Conservation (phyloP, 2,329 filamentous ascomycete genomes). For the Cladosporium phlei region DNA sequence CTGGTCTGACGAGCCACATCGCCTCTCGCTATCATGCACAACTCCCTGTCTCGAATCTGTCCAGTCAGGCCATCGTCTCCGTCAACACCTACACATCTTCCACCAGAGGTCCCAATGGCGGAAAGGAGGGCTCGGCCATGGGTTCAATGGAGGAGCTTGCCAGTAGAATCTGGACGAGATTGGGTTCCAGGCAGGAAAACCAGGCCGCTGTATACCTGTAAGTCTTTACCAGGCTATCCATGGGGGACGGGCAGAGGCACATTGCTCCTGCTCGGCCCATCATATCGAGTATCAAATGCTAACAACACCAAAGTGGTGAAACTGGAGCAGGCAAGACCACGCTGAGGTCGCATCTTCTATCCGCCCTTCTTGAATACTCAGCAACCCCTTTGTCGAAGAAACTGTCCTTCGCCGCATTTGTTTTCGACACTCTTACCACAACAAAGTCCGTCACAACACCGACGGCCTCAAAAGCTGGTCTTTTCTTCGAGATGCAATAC, state of each 20-base stretch:
- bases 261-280: too few relatives aligned
- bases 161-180: constrained; percentile 73
- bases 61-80: constrained; percentile 84
- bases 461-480: constrained; percentile 88
- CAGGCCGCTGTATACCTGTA: constrained; percentile 91
- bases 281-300: constrained; percentile 11
- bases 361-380: constrained; percentile 80
- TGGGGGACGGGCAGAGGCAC: too few relatives aligned
- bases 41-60: constrained; percentile 79
- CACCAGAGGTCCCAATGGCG: constrained; percentile 81
- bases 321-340: constrained; percentile 96
- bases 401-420: constrained; percentile 85
- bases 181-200: constrained; percentile 86
- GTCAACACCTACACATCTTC: constrained; percentile 94
- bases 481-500: constrained; percentile 96
- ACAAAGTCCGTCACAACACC: constrained; percentile 95
- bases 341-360: constrained; percentile 79
- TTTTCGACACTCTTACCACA: constrained; percentile 93
- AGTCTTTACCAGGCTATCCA: too few relatives aligned
- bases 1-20: constrained; percentile 68
- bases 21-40: constrained; percentile 89
- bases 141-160: constrained; percentile 90
- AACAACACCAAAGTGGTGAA: constrained; percentile 64
- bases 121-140: constrained; percentile 85
- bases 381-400: constrained; percentile 91